Evolutionary conservation across 306 rosid genomes (phyloP).

Genomic region (Mucuna pruriens): DNA sequence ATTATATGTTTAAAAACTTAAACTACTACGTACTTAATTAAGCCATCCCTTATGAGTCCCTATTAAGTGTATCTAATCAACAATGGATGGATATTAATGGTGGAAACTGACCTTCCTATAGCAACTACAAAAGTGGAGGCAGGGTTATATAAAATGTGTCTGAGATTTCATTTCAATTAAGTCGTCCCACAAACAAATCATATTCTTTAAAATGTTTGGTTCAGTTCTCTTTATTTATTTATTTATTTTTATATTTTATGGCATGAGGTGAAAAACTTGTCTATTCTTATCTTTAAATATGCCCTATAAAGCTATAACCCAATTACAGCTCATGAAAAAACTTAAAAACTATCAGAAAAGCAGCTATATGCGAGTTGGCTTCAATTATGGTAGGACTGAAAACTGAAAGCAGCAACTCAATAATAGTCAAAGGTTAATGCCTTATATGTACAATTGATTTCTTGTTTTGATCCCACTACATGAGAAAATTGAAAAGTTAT

Average conservation of each 20-base stretch:
- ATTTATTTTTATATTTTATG: constrained; percentile 1
- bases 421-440: neutral
- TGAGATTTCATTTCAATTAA: constrained; percentile 46
- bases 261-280: constrained; percentile 23
- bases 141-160: constrained; percentile 1
- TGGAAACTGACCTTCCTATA: constrained; percentile 42
- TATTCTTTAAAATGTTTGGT: constrained; percentile 21
- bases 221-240: neutral
- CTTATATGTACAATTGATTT: neutral
- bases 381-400: constrained; percentile 12
- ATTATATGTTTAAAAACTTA: too few relatives aligned
- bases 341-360: neutral
- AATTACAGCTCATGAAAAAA: neutral
- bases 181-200: constrained; percentile 41
- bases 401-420: neutral
- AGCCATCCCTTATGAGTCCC: too few relatives aligned
- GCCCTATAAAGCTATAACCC: neutral
- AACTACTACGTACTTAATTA: too few relatives aligned
- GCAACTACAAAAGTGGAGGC: neutral
- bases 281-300: constrained; percentile 14
- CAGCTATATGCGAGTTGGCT: constrained; percentile 7
- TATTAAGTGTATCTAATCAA: neutral
- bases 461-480: neutral
- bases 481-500: neutral
- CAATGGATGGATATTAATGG: constrained; percentile 29